Evolutionary conservation across 257 asterid species (phyloP).

Genomic region (Solanum microdontum): DNA sequence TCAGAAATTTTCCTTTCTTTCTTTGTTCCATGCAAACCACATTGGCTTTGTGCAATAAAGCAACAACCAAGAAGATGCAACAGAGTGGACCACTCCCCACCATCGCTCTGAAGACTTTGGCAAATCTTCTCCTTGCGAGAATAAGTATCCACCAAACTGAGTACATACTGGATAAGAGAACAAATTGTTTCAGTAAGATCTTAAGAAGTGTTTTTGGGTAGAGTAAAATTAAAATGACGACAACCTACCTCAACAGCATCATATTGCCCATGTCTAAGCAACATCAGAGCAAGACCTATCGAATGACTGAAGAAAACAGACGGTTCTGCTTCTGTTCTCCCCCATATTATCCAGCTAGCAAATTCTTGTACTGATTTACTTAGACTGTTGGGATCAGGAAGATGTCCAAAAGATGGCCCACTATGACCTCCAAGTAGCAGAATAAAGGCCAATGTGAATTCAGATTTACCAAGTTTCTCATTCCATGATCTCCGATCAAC

Average conservation of each 20-base stretch:
- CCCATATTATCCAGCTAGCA: constrained; percentile 87
- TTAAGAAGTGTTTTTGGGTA: not conserved
- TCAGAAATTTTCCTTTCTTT: constrained; percentile 68
- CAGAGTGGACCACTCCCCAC: constrained; percentile 46
- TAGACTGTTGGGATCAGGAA: constrained; percentile 52
- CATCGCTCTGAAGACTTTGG: constrained; percentile 60
- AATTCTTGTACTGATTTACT: constrained; percentile 56
- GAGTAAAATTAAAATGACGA: constrained; percentile 8
- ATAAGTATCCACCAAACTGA: constrained; percentile 65
- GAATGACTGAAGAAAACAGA: constrained; percentile 75
- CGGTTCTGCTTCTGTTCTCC: constrained; percentile 64
- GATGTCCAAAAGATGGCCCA: constrained; percentile 26
- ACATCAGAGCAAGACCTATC: constrained; percentile 56
- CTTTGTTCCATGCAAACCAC: constrained; percentile 37
- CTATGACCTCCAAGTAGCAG: constrained; percentile 38
- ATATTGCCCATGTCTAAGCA: constrained; percentile 73
- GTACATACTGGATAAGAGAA: constrained; percentile 50
- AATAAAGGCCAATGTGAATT: constrained; percentile 62
- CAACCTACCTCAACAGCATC: constrained; percentile 69
- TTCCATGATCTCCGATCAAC: constrained; percentile 54
- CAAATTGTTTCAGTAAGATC: constrained; percentile 21
- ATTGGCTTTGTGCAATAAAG: constrained; percentile 68
- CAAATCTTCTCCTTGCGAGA: constrained; percentile 64
- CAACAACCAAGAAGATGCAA: constrained; percentile 95
- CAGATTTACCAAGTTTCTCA: constrained; percentile 75